Percentiles rank a stretch among this genome's conserved stretches.
These are phyloP conservation scores for Apiosordaria backusii DNA, from an alignment of 495 filamentous ascomycete species.

Conservation along the genomic window DNA sequence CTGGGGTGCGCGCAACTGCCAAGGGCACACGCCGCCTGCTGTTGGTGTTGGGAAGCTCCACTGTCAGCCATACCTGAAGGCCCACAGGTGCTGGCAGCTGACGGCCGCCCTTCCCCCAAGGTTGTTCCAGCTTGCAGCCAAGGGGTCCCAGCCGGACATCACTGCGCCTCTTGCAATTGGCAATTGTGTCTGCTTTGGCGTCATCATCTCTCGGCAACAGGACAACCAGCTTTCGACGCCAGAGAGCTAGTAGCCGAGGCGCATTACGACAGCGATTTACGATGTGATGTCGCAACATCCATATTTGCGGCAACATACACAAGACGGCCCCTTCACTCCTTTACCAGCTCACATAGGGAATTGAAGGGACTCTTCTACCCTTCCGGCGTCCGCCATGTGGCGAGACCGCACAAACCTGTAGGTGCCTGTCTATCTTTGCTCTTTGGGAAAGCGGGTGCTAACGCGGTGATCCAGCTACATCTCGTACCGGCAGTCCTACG, in stretches of 20 bases:
- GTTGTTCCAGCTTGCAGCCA: not conserved
- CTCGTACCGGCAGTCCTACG: constrained; percentile 96
- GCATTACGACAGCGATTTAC: constrained; percentile 21
- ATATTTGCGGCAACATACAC: constrained; percentile 18
- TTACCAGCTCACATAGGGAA: constrained; percentile 16
- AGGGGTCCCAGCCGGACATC: not conserved
- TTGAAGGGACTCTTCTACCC: constrained; percentile 39
- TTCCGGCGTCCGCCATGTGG: constrained; percentile 71
- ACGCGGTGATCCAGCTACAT: constrained; percentile 66
- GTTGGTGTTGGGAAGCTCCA: not conserved
- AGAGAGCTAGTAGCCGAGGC: constrained; percentile 9
- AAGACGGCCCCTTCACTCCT: constrained; percentile 9
- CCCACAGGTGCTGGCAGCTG: constrained; percentile 13
- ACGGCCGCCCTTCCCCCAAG: not conserved
- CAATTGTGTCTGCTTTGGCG: constrained; percentile 11
- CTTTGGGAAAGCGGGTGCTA: not conserved
- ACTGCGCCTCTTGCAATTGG: constrained; percentile 1
- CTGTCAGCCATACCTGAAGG: not conserved
- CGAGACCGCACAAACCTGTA: constrained; percentile 98
- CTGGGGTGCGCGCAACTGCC: constrained; percentile 8
- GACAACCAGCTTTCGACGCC: constrained; percentile 15
- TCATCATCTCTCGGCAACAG: constrained; percentile 14
- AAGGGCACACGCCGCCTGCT: constrained; percentile 8
- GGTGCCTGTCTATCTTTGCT: not conserved
- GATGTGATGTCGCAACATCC: constrained; percentile 32